These are phyloP conservation scores for Penicillium longicatenatum DNA, from an alignment of 495 filamentous ascomycete species.

Conservation along the genomic window DNA sequence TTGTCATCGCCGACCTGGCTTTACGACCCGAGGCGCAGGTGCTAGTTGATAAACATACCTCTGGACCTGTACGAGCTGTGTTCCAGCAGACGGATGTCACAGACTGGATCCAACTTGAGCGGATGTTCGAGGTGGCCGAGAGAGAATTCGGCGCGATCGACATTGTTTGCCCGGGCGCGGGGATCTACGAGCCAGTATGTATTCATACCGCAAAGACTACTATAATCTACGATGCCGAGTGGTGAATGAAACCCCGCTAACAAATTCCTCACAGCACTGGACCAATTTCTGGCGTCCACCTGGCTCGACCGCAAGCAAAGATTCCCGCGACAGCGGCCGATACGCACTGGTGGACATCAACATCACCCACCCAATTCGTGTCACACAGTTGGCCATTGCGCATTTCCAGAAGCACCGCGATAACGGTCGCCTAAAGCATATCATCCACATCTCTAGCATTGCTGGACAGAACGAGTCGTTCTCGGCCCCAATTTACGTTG, in stretches of 20 bases:
- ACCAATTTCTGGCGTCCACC: constrained; percentile 70
- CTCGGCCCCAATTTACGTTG: constrained; percentile 58
- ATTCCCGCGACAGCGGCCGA: constrained; percentile 43
- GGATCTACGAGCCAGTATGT: constrained; percentile 63
- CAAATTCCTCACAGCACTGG: constrained; percentile 45
- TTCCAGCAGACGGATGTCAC: constrained; percentile 66
- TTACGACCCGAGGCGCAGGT: constrained; percentile 64
- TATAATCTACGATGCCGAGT: neutral
- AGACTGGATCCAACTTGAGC: constrained; percentile 59
- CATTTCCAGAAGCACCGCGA: constrained; percentile 48
- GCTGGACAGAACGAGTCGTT: constrained; percentile 59
- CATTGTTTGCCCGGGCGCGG: constrained; percentile 70
- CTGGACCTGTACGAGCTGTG: constrained; percentile 47
- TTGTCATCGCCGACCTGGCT: constrained; percentile 65
- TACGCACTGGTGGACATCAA: constrained; percentile 68
- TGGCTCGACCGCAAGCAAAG: constrained; percentile 49
- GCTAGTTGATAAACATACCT: constrained; percentile 53
- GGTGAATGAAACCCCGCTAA: neutral
- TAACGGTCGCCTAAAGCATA: constrained; percentile 45
- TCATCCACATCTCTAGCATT: constrained; percentile 64
- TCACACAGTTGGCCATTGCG: constrained; percentile 64
- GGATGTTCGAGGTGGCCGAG: constrained; percentile 57
- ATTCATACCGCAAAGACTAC: neutral
- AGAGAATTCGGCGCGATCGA: constrained; percentile 60
- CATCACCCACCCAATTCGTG: constrained; percentile 67